phyloP scores from a whole-genome alignment of 1,284 basidiomycete genomes.

The Puccinia coronata region DNA sequence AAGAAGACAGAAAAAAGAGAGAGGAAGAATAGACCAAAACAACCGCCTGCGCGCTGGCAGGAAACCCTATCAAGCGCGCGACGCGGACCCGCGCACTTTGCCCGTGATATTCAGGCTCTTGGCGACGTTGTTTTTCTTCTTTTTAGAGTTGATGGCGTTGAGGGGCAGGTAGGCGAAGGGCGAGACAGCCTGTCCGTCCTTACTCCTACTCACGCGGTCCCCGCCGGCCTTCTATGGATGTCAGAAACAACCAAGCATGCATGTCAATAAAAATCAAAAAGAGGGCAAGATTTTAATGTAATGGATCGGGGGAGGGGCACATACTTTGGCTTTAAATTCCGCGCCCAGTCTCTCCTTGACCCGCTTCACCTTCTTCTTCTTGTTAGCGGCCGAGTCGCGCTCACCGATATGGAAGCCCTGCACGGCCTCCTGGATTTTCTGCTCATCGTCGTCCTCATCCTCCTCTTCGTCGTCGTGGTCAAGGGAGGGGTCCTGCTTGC shows the following conservation, averaged over 20 bases:
- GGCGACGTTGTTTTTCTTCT: conserved; percentile 41
- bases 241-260: not conserved
- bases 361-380: conserved; percentile 63
- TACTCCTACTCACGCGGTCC: not conserved
- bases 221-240: conserved; percentile 77
- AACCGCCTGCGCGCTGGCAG: no score
- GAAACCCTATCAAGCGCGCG: no score
- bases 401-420: conserved; percentile 65
- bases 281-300: not conserved
- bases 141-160: conserved; percentile 51
- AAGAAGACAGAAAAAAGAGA: no score
- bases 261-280: conserved; percentile 7
- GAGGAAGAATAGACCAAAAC: no score
- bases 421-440: conserved; percentile 52
- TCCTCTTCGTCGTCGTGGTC: conserved; percentile 65
- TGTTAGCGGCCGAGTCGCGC: conserved; percentile 52
- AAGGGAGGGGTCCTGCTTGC: conserved; percentile 73
- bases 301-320: conserved; percentile 56
- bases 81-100: conserved; percentile 27
- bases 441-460: conserved; percentile 64
- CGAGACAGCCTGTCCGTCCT: conserved; percentile 68
- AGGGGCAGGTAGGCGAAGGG: conserved; percentile 85
- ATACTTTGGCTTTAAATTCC: conserved; percentile 75
- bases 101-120: conserved; percentile 36
- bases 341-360: conserved; percentile 71